Percentiles rank a stretch among this genome's conserved stretches.
phyloP scores from a whole-genome alignment of 2,329 filamentous ascomycete genomes.

The Fonsecaea pugnacius region DNA sequence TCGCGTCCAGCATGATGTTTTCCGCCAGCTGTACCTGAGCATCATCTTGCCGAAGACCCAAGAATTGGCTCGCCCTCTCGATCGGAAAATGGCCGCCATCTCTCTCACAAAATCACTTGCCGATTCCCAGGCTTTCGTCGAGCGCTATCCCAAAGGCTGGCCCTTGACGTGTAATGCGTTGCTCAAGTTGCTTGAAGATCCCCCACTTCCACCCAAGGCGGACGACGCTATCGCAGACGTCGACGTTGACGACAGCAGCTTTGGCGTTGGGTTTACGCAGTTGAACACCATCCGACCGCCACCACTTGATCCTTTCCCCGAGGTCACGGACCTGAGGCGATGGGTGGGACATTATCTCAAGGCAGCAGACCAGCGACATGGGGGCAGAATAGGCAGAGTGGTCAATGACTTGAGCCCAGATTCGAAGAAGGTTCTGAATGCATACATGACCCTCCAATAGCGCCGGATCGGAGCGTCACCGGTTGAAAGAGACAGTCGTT shows the following conservation, averaged over 20 bases:
- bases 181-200: conserved; percentile 85
- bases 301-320: conserved; percentile 79
- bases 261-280: conserved; percentile 91
- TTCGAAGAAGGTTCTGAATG: conserved; percentile 53
- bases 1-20: conserved; percentile 68
- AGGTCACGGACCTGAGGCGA: conserved; percentile 75
- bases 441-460: conserved; percentile 48
- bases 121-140: conserved; percentile 80
- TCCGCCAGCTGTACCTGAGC: conserved; percentile 68
- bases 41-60: conserved; percentile 89
- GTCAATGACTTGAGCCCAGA: conserved; percentile 71
- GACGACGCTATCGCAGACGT: conserved; percentile 82
- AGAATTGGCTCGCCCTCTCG: conserved; percentile 81
- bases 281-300: conserved; percentile 85
- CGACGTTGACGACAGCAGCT: conserved; percentile 92
- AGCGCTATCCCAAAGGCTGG: conserved; percentile 87
- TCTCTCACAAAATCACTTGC: conserved; percentile 91
- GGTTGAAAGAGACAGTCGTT: neutral
- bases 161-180: conserved; percentile 85
- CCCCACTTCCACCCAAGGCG: conserved; percentile 71
- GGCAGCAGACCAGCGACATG: conserved; percentile 73
- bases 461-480: neutral
- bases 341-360: conserved; percentile 86
- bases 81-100: conserved; percentile 91
- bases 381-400: conserved; percentile 71